Evolutionary conservation across 2,329 filamentous ascomycete genomes (phyloP), one percentile per base, ranked within the genome.

Genomic region (Ophiostoma ips): DNA sequence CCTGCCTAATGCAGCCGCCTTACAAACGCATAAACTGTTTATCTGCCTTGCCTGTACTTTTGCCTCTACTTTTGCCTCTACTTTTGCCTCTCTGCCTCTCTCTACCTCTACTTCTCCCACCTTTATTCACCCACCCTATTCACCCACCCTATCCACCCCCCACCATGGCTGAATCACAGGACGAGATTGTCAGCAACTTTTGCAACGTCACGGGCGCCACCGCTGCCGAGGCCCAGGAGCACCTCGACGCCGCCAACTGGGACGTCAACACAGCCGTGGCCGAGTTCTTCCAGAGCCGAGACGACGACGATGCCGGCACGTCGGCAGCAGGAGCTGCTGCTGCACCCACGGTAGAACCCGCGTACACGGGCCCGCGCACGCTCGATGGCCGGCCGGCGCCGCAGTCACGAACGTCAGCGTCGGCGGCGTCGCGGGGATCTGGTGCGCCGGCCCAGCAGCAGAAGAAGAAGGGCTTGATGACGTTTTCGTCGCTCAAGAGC

Each of bases 241-340:
- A 84, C 57, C 77, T 90, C 8, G 68, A 71, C 19, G 72, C 74
- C 34, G 79, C 75, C 59, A 67, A 74, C 55, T 87, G 84, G 81
- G 75, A 87, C 59, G 66, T 86, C 40, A 70, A 75, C 56, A 67
- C 71, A 10, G 83, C 83, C 15, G 73, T 76, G 49, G 71, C 76
- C 30, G 73, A 77, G 47, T 84, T 73, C 66, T 86, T 77, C 60
- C 69, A 71, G 53, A 71, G 77, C 51, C 66, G 71, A 33, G 76
- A 80, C 24, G 72, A 76, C 50, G 65, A 60, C 9, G 64, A 66
- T n/a, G n/a, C n/a, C n/a, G n/a, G n/a, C n/a, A n/a, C n/a, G n/a
- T n/a, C 33, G 66, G 67, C 66, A 40, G 68, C 66, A 44, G 66
- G 70, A 49, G 69, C 70, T 53, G 68, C 71, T 44, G 56, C 62